Percentiles rank a stretch among this genome's conserved stretches.
Evolutionary conservation across 768 basidiomycete genomes (phyloP).

Genomic region (Suillus subalutaceus): DNA sequence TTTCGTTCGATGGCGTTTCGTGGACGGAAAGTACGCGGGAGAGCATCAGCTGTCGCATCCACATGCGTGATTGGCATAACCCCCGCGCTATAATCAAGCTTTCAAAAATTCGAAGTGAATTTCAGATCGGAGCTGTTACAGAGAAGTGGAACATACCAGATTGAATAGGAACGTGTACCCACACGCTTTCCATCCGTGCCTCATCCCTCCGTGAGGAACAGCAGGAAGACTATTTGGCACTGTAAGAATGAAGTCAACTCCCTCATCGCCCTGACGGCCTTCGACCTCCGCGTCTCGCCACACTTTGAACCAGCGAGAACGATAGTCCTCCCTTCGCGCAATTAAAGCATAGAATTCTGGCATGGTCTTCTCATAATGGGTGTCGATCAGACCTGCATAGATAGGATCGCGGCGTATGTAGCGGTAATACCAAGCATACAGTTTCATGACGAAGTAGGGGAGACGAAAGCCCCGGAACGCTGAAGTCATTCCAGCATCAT

Average conservation of each 20-base stretch:
- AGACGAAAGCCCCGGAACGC: constrained; percentile 44
- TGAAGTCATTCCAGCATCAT: constrained; percentile 50
- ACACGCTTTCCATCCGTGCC: constrained; percentile 59
- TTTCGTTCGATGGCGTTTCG: constrained; percentile 42
- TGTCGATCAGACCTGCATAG: constrained; percentile 57
- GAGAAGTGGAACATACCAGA: constrained; percentile 43
- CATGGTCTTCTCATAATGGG: constrained; percentile 50
- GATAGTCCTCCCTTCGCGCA: constrained; percentile 45
- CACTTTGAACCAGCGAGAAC: constrained; percentile 41
- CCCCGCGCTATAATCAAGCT: constrained; percentile 50
- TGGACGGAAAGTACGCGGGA: constrained; percentile 25
- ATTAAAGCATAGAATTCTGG: constrained; percentile 54
- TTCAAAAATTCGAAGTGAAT: not conserved
- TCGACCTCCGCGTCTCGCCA: constrained; percentile 32
- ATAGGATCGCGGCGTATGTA: constrained; percentile 53
- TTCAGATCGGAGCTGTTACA: not conserved
- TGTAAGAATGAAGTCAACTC: constrained; percentile 64
- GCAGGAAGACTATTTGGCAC: constrained; percentile 68
- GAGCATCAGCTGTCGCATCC: constrained; percentile 34
- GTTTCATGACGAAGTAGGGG: constrained; percentile 46
- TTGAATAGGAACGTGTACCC: constrained; percentile 72
- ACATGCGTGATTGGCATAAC: constrained; percentile 49
- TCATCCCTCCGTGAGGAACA: constrained; percentile 52
- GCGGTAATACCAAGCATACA: constrained; percentile 55
- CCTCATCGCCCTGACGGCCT: constrained; percentile 36